Conservation (phyloP, 768 basidiomycete species). For the Boletellus sp. region DNA sequence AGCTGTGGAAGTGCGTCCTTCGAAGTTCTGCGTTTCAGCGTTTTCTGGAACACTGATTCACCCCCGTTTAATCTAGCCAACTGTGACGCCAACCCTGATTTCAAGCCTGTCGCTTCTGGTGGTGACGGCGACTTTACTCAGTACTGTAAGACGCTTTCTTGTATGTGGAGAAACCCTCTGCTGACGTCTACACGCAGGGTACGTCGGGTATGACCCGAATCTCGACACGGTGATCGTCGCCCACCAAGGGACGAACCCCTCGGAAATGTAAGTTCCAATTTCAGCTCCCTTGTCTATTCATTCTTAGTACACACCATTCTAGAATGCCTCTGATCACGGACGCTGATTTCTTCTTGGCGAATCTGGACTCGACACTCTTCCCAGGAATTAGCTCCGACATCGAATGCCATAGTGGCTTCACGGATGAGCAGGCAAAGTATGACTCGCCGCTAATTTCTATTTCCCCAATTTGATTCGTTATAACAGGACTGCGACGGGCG, state of each 20-base stretch:
- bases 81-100: constrained; percentile 46
- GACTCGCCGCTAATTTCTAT: constrained; percentile 7
- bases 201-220: constrained; percentile 47
- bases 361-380: constrained; percentile 42
- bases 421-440: constrained; percentile 41
- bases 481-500: constrained; percentile 36
- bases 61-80: constrained; percentile 30
- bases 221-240: constrained; percentile 35
- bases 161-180: too few relatives aligned
- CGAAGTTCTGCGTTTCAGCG: not conserved
- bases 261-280: constrained; percentile 23
- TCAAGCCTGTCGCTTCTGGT: constrained; percentile 45
- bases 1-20: constrained; percentile 49
- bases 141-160: constrained; percentile 34
- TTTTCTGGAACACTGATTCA: not conserved
- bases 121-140: constrained; percentile 42
- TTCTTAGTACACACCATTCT: not conserved
- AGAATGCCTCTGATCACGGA: constrained; percentile 43
- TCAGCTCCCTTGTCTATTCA: not conserved
- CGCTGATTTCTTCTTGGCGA: constrained; percentile 32
- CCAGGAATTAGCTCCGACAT: constrained; percentile 44
- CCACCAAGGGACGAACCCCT: constrained; percentile 36
- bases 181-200: constrained; percentile 35
- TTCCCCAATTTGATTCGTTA: not conserved
- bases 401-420: constrained; percentile 47